Percentiles rank a stretch among this genome's conserved stretches.
Conservation (phyloP, 2,329 filamentous ascomycete species). For the Atkinsonella texensis region DNA sequence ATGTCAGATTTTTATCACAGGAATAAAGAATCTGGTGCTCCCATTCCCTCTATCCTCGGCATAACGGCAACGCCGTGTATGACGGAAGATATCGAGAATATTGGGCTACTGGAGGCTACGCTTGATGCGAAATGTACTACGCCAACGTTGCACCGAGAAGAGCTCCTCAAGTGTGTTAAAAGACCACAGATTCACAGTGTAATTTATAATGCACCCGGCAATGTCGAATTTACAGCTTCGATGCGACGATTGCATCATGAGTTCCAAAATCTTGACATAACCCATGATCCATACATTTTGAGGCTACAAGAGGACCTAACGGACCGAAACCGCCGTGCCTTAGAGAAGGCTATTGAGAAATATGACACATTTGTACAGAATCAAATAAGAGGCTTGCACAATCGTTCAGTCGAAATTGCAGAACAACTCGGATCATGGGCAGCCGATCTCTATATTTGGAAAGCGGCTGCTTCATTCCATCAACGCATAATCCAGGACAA, state of each 20-base stretch:
- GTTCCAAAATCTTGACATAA: constrained; percentile 37
- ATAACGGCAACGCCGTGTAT: constrained; percentile 71
- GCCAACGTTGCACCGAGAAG: constrained; percentile 55
- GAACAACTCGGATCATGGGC: constrained; percentile 56
- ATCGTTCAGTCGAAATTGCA: constrained; percentile 37
- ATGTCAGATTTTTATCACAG: constrained; percentile 62
- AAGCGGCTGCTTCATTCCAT: constrained; percentile 28
- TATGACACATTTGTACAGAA: constrained; percentile 38
- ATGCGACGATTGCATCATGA: constrained; percentile 33
- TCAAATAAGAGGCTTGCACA: constrained; percentile 43
- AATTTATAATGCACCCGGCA: constrained; percentile 16
- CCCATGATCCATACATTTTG: constrained; percentile 47
- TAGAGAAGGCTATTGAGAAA: constrained; percentile 28
- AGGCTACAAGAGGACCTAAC: constrained; percentile 30
- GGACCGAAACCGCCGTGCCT: constrained; percentile 25
- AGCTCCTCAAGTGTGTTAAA: constrained; percentile 57
- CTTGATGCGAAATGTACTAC: constrained; percentile 58
- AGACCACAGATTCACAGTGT: constrained; percentile 42
- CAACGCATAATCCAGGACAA: constrained; percentile 9
- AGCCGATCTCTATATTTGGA: constrained; percentile 50
- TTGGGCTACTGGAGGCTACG: constrained; percentile 54
- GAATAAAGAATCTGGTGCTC: constrained; percentile 22
- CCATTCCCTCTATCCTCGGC: constrained; percentile 58
- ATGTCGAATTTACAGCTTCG: constrained; percentile 15
- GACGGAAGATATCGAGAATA: constrained; percentile 38